Conservation (phyloP, 176 grass and related monocot species). For the Musa itinerans region DNA sequence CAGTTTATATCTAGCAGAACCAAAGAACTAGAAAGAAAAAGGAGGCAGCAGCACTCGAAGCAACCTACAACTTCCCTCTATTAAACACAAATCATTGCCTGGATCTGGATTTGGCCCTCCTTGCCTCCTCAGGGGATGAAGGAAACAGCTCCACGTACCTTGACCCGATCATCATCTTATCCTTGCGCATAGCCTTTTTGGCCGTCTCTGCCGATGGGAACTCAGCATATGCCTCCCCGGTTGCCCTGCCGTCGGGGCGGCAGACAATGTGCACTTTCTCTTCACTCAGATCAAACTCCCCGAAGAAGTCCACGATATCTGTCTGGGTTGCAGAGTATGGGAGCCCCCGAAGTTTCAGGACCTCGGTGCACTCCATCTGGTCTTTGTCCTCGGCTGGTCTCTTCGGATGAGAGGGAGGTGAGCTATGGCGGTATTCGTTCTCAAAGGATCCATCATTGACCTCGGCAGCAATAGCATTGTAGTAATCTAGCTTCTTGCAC, state of each 20-base stretch:
- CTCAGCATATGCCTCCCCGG: constrained; percentile 67
- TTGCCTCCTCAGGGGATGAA: constrained; percentile 50
- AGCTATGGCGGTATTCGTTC: constrained; percentile 26
- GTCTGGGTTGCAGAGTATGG: constrained; percentile 56
- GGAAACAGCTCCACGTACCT: constrained; percentile 93
- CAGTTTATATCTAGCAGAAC: background rate
- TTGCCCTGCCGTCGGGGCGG: constrained; percentile 61
- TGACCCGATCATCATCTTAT: constrained; percentile 90
- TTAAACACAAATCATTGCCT: constrained; percentile 34
- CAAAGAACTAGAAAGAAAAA: background rate
- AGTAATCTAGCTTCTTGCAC: constrained; percentile 95
- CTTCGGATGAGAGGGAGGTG: constrained; percentile 41
- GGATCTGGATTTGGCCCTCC: constrained; percentile 43
- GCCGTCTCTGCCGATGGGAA: constrained; percentile 65
- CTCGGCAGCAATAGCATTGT: constrained; percentile 63
- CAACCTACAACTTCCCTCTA: no score
- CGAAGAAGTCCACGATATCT: constrained; percentile 84
- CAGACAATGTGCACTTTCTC: constrained; percentile 61
- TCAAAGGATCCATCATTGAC: constrained; percentile 52
- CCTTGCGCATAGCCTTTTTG: constrained; percentile 78
- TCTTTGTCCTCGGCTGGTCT: constrained; percentile 50
- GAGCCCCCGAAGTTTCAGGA: constrained; percentile 77
- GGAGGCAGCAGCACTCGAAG: background rate
- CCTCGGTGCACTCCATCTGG: constrained; percentile 86
- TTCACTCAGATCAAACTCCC: constrained; percentile 60